Evolutionary conservation across 257 asterid species (phyloP), one percentile per base, ranked within the genome.

Genomic region (Primulina huaijiensis): DNA sequence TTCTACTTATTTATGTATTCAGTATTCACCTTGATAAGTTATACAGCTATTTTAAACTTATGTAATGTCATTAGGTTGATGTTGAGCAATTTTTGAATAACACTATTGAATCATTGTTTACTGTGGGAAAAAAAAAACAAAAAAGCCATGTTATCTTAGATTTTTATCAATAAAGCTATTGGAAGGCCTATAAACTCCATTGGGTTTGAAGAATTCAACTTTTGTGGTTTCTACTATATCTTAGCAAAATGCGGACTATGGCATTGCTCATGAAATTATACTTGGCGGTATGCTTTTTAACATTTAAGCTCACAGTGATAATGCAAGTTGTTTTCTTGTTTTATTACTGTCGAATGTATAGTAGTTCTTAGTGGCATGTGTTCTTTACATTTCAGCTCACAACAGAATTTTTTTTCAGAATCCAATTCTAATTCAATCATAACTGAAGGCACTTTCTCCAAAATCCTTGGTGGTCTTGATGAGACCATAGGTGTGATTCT

Each of bases 381-480:
- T 10, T 64, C 38, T 46, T 63, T 27, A 69, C 27, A 19, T 62
- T 63, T 64, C 37, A 66, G 20, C 76, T 76, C 69, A 81, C 70
- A 43, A 35, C 58, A 60, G 52, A 12, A 65, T 33, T 69, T 68
- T 53, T 72, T 68, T 74, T 78, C 87, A 84, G 86, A 82, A 72
- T 86, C 80, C 74, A 74, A 68, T 55, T 68, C 80, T 34, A 68
- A 77, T 62, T 77, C 82, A 67, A 60, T 68, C 46, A 75, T 90
- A 58, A 74, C 79, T 67, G 95, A 89, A 73, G 79, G 71, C 80
- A 89, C 88, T 73, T 70, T 76, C 72, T 75, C 72, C 73, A 89
- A 77, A 77, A 87, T 93, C 79, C 88, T 93, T 61, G 75, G 79
- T 30, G 96, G 96, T 73, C 90, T 93, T 55, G 77, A 89, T 57